Conservation (phyloP, 2,329 filamentous ascomycete species). For the Fusarium avenaceum region DNA sequence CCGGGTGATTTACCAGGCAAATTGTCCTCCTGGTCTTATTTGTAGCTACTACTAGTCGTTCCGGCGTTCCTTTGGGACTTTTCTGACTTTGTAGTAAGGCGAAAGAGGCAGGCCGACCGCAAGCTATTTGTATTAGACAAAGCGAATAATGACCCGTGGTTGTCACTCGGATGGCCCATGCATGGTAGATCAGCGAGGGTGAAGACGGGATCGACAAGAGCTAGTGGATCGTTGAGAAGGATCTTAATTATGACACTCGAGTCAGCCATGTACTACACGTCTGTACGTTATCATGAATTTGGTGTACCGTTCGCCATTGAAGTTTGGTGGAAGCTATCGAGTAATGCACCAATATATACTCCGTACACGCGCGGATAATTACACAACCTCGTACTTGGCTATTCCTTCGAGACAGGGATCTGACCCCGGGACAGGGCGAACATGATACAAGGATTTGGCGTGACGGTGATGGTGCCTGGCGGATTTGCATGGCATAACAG, state of each 20-base stretch:
- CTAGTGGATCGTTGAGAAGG: slow-evolving; percentile 32
- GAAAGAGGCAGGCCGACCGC: slow-evolving; percentile 34
- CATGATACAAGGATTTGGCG: slow-evolving; percentile 34
- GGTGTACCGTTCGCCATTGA: neutral
- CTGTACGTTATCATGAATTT: neutral
- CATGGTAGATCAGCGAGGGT: slow-evolving; percentile 34
- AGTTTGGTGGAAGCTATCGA: neutral
- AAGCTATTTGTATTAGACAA: slow-evolving; percentile 38
- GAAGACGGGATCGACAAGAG: slow-evolving; percentile 36
- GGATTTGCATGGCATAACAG: slow-evolving; percentile 34
- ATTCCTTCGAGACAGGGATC: slow-evolving; percentile 25
- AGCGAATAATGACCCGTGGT: slow-evolving; percentile 28
- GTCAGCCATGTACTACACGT: slow-evolving; percentile 17
- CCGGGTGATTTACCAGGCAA: slow-evolving; percentile 38
- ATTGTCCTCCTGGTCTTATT: slow-evolving; percentile 28
- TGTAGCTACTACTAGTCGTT: slow-evolving; percentile 11
- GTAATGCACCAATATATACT: neutral
- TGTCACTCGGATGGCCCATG: slow-evolving; percentile 37
- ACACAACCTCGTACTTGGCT: slow-evolving; percentile 2
- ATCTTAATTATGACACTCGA: slow-evolving; percentile 10
- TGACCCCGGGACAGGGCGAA: slow-evolving; percentile 24
- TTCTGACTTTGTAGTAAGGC: slow-evolving; percentile 13
- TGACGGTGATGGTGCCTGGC: slow-evolving; percentile 39
- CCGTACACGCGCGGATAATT: neutral
- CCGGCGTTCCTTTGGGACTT: slow-evolving; percentile 16